Base-by-base conservation (phyloP, 2,329 filamentous ascomycete genomes). In the Drechslerella stenobrocha region DNA sequence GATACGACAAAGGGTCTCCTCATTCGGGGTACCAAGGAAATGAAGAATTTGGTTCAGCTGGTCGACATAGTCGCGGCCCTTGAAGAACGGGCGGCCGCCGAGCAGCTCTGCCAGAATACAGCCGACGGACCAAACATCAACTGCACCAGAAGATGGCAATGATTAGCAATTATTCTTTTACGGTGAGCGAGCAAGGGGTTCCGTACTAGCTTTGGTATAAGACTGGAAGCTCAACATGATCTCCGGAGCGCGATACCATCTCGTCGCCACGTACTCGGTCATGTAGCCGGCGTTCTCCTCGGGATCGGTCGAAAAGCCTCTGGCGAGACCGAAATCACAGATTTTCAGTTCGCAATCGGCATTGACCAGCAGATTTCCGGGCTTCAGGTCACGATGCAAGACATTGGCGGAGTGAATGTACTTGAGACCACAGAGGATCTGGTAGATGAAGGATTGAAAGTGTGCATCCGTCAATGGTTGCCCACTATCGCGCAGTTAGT, bases 191-290 rank as follows among this genome's bases (percentile, higher is more conserved):
- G 20, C 26, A 32, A 71, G 28, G 20, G 35, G 20, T 37, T 30
- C 30, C 91, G 60, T 85, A 97, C 93, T 98, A 73, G 93, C 93
- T 90, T 98, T 98, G 74, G 93, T 98, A 79, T 98, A 98, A 80
- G 90, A 96, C 79, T 97, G 92, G 84, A 98, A 98, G 81, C 90
- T 96, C 77, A 98, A 81, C 93, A 98, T 98, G 74, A 98, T 98
- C 78, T 98, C 93, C 3, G 93, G 93, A 2, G 93, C 93, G 79
- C 93, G 87, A 78, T 98, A 98, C 93, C 93, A 98, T 80, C 93
- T 84, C 52, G 93, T 98, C 51, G 93, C 93, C 58, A 98, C 93
- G 75, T 98, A 98, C 79, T 98, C 93, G 8, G 93, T 98, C 93
- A 98, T 97, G 79, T 97, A 98, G 20, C 93, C 93, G 15, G 93